Base-by-base conservation (phyloP, 805 yeast genomes). In the Naumovozyma dairenensis region DNA sequence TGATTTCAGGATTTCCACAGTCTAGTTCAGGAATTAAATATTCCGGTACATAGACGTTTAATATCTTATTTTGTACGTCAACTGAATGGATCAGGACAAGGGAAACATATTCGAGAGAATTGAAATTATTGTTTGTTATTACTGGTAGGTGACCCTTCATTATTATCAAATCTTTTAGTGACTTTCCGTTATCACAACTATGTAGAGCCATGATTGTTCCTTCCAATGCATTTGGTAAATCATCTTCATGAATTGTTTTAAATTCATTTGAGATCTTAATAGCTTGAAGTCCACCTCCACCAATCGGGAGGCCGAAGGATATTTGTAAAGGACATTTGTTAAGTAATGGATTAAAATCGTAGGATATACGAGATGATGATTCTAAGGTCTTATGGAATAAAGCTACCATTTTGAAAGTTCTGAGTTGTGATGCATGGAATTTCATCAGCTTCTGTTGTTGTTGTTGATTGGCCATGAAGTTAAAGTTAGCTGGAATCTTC, bases 31-130 rank as follows among this genome's bases (percentile, higher is more conserved):
- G 31, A 0, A 24, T 27, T 10, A 36, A 28, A 12, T 25, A 33
- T 6, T 34, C 32, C 0, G 84, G 85, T 0, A 80, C 58, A 44
- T 80, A 76, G 1, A 84, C 32, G 37, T 80, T 75, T 28, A 81
- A 45, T 12, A 59, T 41, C 7, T 59, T 48, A 1, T 56, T 47
- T 0, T 39, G 36, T 0, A 40, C 37, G 43, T 77, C 69, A 9
- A 83, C 56, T 1, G 89, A 79, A 48, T 85, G 95, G 0, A 84
- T 63, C 31, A 83, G 60, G 1, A 71, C 75, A 21, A 80, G 34
- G 10, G 49, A 36, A 6, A 44, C 24, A 36, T 46, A 54, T 6
- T 29, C 17, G 14, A 33, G 21, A 16, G 41, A 28, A 4, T 13
- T 13, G 6, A 40, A 17, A 14, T 26, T n/a, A 0, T 19, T 20